Base-by-base conservation (phyloP, 2,329 filamentous ascomycete genomes). In the Sporothrix dimorphospora region DNA sequence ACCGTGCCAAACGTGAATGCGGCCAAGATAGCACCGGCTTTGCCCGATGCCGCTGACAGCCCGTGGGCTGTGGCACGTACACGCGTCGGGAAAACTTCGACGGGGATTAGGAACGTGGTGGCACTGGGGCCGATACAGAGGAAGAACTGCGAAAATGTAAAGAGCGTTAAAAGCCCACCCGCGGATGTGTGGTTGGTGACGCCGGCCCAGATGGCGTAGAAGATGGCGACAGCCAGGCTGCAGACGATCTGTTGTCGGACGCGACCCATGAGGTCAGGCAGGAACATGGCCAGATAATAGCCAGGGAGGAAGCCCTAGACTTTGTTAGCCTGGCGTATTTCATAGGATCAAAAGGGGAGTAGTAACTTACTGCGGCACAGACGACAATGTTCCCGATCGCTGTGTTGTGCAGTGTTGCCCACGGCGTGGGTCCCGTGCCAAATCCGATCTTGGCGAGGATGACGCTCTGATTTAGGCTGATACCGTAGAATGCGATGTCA, bases 1-100 rank as follows among this genome's bases (percentile, higher is more conserved):
- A 51, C 71, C 11, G 21, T 45, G 11, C 71, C 71, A 40, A 72
- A 72, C 9, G 71, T 53, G 16, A 72, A 72, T 1, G 71, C 21
- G 16, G 71, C 67, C 12, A 72, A 14, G 16, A 92, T 77, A 91
- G 90, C 0, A 89, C 89, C 16, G 81, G 90, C 75, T 14, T 61
- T 61, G 19, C 57, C 57, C 4, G 57, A 61, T 0, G 30, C 57
- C 5, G 57, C 57, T 2, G 57, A 61, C 16, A 61, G 30, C 12
- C 57, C 57, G 11, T 61, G 57, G 30, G 57, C 57, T 5, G 57
- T 61, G 30, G 57, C 57, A 4, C 57, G 57, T 3, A 61, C 57
- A 9, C 57, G 30, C 8, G 57, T 61, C 4, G 57, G 57, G 34
- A 61, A 61, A 1, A 61, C 57, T 14, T 61, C 57, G 34, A 61